Evolutionary conservation across 805 yeast species (phyloP).

Genomic region (Candida corydali): DNA sequence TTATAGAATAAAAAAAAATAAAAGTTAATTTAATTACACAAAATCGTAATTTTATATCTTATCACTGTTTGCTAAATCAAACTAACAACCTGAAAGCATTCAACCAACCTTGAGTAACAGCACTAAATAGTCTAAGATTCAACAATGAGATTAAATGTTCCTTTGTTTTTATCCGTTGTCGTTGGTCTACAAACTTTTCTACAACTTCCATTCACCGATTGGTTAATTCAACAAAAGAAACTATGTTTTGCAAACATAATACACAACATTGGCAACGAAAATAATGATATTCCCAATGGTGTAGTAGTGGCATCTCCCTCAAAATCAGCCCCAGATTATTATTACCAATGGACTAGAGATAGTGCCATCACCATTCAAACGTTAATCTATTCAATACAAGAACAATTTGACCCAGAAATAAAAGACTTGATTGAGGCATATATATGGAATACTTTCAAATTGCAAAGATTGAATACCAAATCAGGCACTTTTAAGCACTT

Average conservation of each 20-base stretch:
- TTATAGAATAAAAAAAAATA: no score
- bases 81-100: no score
- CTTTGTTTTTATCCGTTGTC: no score
- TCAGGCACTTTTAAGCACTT: conserved; percentile 54
- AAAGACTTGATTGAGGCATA: conserved; percentile 49
- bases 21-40: background rate
- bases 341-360: conserved; percentile 88
- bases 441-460: conserved; percentile 48
- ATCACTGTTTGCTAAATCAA: no score
- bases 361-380: conserved; percentile 76
- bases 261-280: background rate
- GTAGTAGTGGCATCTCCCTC: conserved; percentile 87
- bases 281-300: conserved; percentile 36
- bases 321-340: conserved; percentile 65
- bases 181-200: background rate
- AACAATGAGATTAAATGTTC: no score
- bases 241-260: conserved; percentile 1
- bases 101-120: no score
- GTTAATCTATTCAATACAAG: conserved; percentile 42
- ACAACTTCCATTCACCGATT: conserved; percentile 1
- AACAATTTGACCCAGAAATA: conserved; percentile 9
- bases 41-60: no score
- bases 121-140: no score
- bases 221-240: conserved; percentile 2
- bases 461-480: conserved; percentile 67